These are phyloP conservation scores for Chlorella vulgaris DNA, from an alignment of 139 green algal species.

Conservation along the genomic window DNA sequence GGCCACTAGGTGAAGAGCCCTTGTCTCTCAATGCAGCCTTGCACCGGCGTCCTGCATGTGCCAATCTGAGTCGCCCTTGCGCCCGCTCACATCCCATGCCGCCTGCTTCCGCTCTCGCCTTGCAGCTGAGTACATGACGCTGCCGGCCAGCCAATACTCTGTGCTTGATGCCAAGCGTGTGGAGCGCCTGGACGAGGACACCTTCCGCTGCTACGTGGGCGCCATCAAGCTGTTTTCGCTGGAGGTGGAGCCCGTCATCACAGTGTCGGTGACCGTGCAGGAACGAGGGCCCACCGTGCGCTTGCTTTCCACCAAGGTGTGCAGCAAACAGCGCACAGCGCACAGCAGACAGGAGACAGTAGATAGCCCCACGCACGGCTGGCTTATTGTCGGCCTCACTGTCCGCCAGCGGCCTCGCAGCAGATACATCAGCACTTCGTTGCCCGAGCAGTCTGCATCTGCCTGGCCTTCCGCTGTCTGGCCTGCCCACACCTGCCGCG, in stretches of 20 bases:
- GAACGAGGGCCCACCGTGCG: slow-evolving; percentile 75
- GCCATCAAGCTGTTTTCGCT: slow-evolving; percentile 73
- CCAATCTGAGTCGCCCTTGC: neutral
- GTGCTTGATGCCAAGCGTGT: slow-evolving; percentile 83
- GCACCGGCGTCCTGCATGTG: neutral
- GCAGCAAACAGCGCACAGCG: neutral
- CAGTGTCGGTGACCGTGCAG: slow-evolving; percentile 70
- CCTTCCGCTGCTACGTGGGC: slow-evolving; percentile 80
- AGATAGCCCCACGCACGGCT: too few species aligned
- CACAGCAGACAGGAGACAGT: too few species aligned
- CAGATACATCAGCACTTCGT: too few species aligned
- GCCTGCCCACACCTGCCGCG: too few species aligned
- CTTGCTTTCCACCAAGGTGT: slow-evolving; percentile 72
- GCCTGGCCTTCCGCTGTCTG: too few species aligned
- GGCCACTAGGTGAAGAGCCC: slow-evolving; percentile 39
- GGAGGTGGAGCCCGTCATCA: slow-evolving; percentile 80
- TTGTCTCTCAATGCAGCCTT: too few species aligned
- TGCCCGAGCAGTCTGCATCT: too few species aligned
- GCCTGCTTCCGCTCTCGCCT: neutral
- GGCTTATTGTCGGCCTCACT: too few species aligned
- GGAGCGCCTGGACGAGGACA: slow-evolving; percentile 81
- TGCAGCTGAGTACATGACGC: slow-evolving; percentile 83
- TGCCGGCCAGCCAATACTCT: slow-evolving; percentile 87
- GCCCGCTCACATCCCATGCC: neutral
- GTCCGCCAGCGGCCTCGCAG: too few species aligned